Evolutionary conservation across 257 asterid species (phyloP), one percentile per base, ranked within the genome.

Genomic region (Gardenia jasminoides): DNA sequence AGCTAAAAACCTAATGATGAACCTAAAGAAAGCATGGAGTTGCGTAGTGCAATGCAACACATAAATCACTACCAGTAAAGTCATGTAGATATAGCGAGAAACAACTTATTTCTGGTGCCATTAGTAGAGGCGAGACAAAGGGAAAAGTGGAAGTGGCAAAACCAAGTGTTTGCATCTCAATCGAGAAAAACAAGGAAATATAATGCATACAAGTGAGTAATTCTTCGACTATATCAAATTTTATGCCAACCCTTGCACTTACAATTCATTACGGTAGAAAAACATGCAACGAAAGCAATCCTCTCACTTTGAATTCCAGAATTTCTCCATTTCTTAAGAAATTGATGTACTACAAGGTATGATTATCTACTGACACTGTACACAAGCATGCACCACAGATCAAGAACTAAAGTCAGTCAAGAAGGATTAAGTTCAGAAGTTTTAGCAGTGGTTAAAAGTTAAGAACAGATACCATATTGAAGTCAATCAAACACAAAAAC

Each of bases 181-280:
- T 76, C 52, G 46, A n/a, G 62, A 39, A 75, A 47, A 26, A 67
- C 12, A 33, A 31, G 15, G 47, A 17, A 33, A 44, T 15, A 61
- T 24, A 61, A 74, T 46, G 41, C 31, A 39, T 46, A 52, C 31
- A 39, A 70, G 62, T 74, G 47, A 52, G 68, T 70, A 54, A 9
- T 74, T 61, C 69, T 73, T 50, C 43, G 75, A 75, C 10, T 74
- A 54, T 20, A 16, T 31, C 36, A 1, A 28, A n/a, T 48, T 33
- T 31, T 44, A 74, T 26, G 22, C 67, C 76, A 67, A 80, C 79
- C 41, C 41, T 36, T 36, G 3, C 72, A 66, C 79, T 76, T 52
- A 47, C 52, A 61, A 13, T 22, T 36, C 4, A 11, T 66, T 65
- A 17, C n/a, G 64, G 50, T 19, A 16, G 22, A 48, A 19, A 30